Percentiles rank a stretch among this genome's conserved stretches.
Conservation (phyloP, 352 stramenopile species). For the Phytophthora sp. region DNA sequence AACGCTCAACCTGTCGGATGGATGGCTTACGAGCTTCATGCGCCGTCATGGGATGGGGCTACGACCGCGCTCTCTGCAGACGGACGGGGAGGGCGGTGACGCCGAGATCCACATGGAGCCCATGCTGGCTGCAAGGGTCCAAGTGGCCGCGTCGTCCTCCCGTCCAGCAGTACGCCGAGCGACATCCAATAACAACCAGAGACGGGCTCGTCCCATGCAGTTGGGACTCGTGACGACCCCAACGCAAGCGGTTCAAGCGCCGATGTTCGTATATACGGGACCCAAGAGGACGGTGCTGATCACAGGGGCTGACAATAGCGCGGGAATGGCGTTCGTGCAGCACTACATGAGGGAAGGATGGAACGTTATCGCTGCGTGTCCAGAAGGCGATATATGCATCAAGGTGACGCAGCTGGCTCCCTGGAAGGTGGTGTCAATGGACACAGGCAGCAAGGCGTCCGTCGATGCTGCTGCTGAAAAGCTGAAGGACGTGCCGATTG, state of each 20-base stretch:
- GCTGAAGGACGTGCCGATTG: slow-evolving; percentile 51
- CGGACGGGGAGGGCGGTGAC: slow-evolving; percentile 25
- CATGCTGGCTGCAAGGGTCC: background rate
- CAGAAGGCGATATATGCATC: slow-evolving; percentile 21
- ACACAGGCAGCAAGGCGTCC: slow-evolving; percentile 54
- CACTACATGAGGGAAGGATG: slow-evolving; percentile 49
- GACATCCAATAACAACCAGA: background rate
- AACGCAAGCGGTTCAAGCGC: background rate
- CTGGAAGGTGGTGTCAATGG: slow-evolving; percentile 57
- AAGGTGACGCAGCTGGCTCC: slow-evolving; percentile 35
- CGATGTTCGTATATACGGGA: slow-evolving; percentile 25
- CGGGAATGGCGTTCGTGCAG: slow-evolving; percentile 43
- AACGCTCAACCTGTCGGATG: slow-evolving; percentile 33
- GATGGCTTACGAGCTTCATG: slow-evolving; percentile 45
- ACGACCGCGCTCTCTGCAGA: slow-evolving; percentile 31
- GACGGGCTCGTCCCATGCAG: slow-evolving; percentile 16
- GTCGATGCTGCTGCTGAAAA: slow-evolving; percentile 45
- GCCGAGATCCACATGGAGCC: slow-evolving; percentile 21
- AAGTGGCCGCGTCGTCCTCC: background rate
- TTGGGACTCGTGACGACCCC: slow-evolving; percentile 23
- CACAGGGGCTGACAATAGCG: slow-evolving; percentile 46
- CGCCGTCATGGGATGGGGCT: slow-evolving; percentile 34
- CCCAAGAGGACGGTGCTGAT: slow-evolving; percentile 53
- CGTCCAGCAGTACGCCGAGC: slow-evolving; percentile 9
- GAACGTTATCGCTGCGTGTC: slow-evolving; percentile 44